Percentiles rank a stretch among this genome's conserved stretches.
phyloP scores from a whole-genome alignment of 345 rosid species.

The Geranium brycei region DNA sequence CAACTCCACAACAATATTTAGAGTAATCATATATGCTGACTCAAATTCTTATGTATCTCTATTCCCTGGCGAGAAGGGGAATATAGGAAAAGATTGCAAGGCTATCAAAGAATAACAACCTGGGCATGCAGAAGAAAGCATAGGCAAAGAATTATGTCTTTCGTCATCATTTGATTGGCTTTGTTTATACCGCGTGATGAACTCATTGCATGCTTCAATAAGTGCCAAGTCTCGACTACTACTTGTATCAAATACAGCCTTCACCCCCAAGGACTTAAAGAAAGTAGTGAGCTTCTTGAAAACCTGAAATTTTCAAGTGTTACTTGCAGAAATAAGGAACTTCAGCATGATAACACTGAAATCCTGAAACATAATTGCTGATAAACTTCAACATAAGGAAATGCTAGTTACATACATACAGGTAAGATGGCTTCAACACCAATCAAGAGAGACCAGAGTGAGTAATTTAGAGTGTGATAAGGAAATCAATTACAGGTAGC shows the following conservation, averaged over 20 bases:
- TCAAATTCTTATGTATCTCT: too few relatives aligned
- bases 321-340: constrained; percentile 1
- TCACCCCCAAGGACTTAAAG: constrained; percentile 71
- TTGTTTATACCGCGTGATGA: constrained; percentile 49
- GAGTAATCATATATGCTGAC: too few relatives aligned
- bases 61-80: too few relatives aligned
- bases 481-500: too few relatives aligned
- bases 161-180: constrained; percentile 28
- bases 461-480: too few relatives aligned
- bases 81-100: neutral
- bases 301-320: constrained; percentile 27
- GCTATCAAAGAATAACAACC: constrained; percentile 22
- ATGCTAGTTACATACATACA: too few relatives aligned
- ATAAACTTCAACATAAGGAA: too few relatives aligned
- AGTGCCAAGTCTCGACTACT: constrained; percentile 70
- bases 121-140: constrained; percentile 91
- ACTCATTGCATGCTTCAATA: constrained; percentile 81
- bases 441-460: too few relatives aligned
- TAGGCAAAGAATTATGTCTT: constrained; percentile 36
- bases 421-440: too few relatives aligned
- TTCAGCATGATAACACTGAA: neutral
- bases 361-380: too few relatives aligned
- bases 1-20: too few relatives aligned
- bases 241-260: constrained; percentile 78
- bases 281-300: constrained; percentile 70